Evolutionary conservation across 352 stramenopile species (phyloP).

Genomic region (Phytopythium montanum): DNA sequence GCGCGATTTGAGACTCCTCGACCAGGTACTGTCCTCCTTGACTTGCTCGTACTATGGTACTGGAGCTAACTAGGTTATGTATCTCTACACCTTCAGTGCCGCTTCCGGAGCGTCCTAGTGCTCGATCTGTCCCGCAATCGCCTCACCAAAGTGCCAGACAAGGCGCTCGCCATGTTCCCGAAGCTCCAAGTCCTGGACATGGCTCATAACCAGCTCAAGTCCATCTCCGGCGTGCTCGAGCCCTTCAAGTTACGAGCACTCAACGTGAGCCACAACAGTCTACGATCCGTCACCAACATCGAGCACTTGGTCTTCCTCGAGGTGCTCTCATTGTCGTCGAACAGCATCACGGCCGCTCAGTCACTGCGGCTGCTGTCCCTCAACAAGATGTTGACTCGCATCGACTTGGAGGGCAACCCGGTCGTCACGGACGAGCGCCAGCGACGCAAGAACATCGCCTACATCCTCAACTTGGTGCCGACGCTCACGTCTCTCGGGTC

Average conservation of each 20-base stretch:
- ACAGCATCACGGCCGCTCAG: conserved; percentile 41
- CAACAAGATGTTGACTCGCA: conserved; percentile 62
- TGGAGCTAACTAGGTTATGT: conserved; percentile 1
- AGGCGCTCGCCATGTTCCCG: conserved; percentile 45
- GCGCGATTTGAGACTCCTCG: conserved; percentile 43
- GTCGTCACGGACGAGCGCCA: conserved; percentile 66
- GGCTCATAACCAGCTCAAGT: conserved; percentile 49
- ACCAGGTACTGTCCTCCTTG: conserved; percentile 44
- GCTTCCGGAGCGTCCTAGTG: conserved; percentile 44
- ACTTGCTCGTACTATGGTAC: neutral
- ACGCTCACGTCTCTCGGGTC: conserved; percentile 58
- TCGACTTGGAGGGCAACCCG: conserved; percentile 76
- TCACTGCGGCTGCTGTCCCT: conserved; percentile 66
- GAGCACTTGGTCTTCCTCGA: conserved; percentile 62
- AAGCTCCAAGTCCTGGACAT: conserved; percentile 69
- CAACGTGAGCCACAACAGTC: conserved; percentile 48
- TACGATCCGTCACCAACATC: conserved; percentile 69
- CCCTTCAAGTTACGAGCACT: conserved; percentile 59
- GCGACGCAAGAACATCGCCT: conserved; percentile 62
- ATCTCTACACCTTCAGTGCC: conserved; percentile 29
- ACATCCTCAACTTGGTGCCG: conserved; percentile 77
- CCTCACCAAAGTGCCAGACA: conserved; percentile 49
- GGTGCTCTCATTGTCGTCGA: conserved; percentile 48
- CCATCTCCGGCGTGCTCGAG: conserved; percentile 49
- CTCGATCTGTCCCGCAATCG: conserved; percentile 66